A percentile compares a stretch with the other conserved stretches of the same genome.
Conservation (phyloP, 768 basidiomycete genomes). For the Rhizopogon roseolus region DNA sequence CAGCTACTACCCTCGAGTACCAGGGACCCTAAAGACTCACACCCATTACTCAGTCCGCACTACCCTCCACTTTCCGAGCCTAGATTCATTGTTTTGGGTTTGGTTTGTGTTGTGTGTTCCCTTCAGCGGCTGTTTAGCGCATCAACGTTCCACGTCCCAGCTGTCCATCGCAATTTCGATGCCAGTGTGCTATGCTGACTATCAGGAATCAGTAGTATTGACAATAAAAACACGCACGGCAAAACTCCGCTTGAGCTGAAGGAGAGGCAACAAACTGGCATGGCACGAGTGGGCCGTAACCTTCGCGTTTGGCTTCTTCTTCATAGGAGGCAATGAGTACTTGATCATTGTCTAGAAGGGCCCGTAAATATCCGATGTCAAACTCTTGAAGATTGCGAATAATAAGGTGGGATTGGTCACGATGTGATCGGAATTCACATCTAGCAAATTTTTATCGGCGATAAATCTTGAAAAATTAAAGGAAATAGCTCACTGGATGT, state of each 20-base stretch:
- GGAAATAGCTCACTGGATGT: constrained; percentile 4
- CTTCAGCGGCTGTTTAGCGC: too few species aligned
- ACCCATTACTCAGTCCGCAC: too few species aligned
- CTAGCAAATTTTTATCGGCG: too few species aligned
- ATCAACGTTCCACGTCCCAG: too few species aligned
- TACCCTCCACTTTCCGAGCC: too few species aligned
- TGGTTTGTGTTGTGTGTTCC: too few species aligned
- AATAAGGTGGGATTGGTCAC: constrained; percentile 16
- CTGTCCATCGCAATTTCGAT: too few species aligned
- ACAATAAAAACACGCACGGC: constrained; percentile 13
- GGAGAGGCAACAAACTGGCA: constrained; percentile 13
- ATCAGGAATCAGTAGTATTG: neutral
- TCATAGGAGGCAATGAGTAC: neutral
- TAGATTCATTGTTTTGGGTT: too few species aligned
- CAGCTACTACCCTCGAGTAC: too few species aligned
- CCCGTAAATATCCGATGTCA: constrained; percentile 11
- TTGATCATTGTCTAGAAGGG: constrained; percentile 9
- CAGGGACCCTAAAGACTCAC: too few species aligned
- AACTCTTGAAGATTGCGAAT: constrained; percentile 15
- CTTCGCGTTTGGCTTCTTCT: constrained; percentile 1
- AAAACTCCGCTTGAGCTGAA: constrained; percentile 11
- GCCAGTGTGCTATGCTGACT: constrained; percentile 18
- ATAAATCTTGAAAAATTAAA: neutral
- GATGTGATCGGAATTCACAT: constrained; percentile 9
- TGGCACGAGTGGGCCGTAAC: constrained; percentile 17